Percentiles rank a stretch among this genome's conserved stretches.
These are phyloP conservation scores for Penium margaritaceum DNA, from an alignment of 139 green algal genomes.

Conservation along the genomic window DNA sequence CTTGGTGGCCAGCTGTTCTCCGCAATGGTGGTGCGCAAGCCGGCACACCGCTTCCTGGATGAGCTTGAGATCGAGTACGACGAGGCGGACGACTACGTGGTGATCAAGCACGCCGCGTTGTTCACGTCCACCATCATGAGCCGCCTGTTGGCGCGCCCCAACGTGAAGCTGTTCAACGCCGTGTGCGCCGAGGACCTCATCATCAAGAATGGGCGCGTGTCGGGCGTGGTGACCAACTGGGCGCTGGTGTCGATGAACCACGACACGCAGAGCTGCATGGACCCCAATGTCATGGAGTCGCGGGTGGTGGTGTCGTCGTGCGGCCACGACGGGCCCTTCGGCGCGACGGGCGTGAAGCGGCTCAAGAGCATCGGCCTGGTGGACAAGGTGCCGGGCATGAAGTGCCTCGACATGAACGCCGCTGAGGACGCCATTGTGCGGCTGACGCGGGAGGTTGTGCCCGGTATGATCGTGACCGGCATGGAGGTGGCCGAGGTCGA, in stretches of 20 bases:
- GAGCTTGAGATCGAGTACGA: conserved; percentile 76
- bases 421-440: conserved; percentile 82
- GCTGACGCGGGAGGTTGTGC: conserved; percentile 78
- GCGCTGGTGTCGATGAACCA: conserved; percentile 91
- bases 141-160: conserved; percentile 76
- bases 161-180: conserved; percentile 98
- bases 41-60: conserved; percentile 79
- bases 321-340: conserved; percentile 92
- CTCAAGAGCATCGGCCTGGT: conserved; percentile 82
- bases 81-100: conserved; percentile 83
- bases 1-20: conserved; percentile 91
- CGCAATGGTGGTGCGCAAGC: conserved; percentile 91
- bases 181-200: conserved; percentile 63
- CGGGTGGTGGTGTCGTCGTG: conserved; percentile 85
- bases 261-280: conserved; percentile 92
- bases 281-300: conserved; percentile 55
- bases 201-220: conserved; percentile 56
- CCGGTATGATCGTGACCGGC: conserved; percentile 86
- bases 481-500: conserved; percentile 79
- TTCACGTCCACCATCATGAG: conserved; percentile 88
- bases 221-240: conserved; percentile 95
- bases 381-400: conserved; percentile 73
- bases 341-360: conserved; percentile 82
- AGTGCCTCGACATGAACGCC: conserved; percentile 91
- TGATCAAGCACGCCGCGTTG: conserved; percentile 89